Conservation (phyloP, 2,329 filamentous ascomycete species). For the Lachnellula hyalina region DNA sequence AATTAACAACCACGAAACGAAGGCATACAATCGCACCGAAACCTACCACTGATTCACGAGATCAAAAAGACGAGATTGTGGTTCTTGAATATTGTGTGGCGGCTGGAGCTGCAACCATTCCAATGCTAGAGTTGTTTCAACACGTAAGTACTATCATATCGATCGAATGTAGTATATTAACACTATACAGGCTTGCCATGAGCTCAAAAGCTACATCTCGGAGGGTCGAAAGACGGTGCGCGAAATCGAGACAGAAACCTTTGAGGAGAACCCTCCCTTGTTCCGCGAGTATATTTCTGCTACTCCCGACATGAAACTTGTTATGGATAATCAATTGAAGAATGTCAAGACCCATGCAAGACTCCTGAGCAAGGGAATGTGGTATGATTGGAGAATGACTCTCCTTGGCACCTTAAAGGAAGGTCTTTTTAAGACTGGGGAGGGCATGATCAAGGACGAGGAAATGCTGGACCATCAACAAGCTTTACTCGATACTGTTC, state of each 20-base stretch:
- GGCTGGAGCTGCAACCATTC: slow-evolving; percentile 84
- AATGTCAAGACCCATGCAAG: slow-evolving; percentile 93
- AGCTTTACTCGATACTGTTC: slow-evolving; percentile 56
- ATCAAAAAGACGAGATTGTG: slow-evolving; percentile 35
- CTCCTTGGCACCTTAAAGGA: slow-evolving; percentile 79
- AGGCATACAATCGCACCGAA: slow-evolving; percentile 71
- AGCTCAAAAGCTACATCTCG: slow-evolving; percentile 94
- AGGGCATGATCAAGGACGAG: slow-evolving; percentile 73
- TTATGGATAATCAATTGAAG: slow-evolving; percentile 97
- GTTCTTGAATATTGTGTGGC: slow-evolving; percentile 75
- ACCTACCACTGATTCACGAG: slow-evolving; percentile 33
- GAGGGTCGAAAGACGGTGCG: slow-evolving; percentile 86
- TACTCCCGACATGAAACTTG: slow-evolving; percentile 70
- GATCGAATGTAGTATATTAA: slow-evolving; percentile 25
- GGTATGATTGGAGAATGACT: slow-evolving; percentile 97
- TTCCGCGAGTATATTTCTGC: slow-evolving; percentile 90
- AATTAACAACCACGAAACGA: slow-evolving; percentile 91
- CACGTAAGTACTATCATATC: slow-evolving; percentile 51
- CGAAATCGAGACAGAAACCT: slow-evolving; percentile 84
- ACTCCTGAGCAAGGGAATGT: slow-evolving; percentile 87
- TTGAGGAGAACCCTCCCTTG: slow-evolving; percentile 82
- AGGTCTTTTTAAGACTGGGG: slow-evolving; percentile 68
- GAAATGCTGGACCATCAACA: slow-evolving; percentile 62
- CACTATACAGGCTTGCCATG: slow-evolving; percentile 64
- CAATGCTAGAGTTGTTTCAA: slow-evolving; percentile 90